These are phyloP conservation scores for Dryas alaskensis DNA, from an alignment of 306 rosid genomes.

Conservation along the genomic window DNA sequence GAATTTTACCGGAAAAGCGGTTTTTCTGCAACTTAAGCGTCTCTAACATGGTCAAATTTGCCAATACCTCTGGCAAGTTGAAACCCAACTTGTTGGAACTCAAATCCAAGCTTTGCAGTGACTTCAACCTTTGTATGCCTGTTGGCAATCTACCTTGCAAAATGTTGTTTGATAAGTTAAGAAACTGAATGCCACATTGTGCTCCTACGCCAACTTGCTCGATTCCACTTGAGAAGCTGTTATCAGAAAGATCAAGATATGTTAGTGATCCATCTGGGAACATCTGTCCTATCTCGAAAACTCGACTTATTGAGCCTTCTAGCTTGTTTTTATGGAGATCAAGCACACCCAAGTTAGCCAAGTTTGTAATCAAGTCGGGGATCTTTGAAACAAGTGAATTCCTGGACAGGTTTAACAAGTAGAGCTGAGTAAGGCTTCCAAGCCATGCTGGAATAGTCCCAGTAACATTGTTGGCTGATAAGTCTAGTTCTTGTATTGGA, in stretches of 20 bases:
- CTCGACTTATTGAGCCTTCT: constrained; percentile 41
- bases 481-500: constrained; percentile 62
- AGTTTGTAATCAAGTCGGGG: constrained; percentile 47
- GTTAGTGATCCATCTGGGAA: constrained; percentile 39
- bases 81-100: constrained; percentile 47
- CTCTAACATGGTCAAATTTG: constrained; percentile 45
- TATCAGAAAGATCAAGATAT: constrained; percentile 59
- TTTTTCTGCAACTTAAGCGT: constrained; percentile 60
- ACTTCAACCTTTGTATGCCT: constrained; percentile 38
- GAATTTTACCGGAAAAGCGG: constrained; percentile 55
- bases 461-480: constrained; percentile 50
- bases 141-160: constrained; percentile 48
- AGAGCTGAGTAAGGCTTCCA: constrained; percentile 48
- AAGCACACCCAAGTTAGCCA: constrained; percentile 43
- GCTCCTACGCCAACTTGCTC: constrained; percentile 37
- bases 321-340: constrained; percentile 74
- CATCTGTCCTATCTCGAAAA: constrained; percentile 32
- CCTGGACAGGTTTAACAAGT: constrained; percentile 57
- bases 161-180: constrained; percentile 58
- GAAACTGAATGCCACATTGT: constrained; percentile 44
- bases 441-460: constrained; percentile 67
- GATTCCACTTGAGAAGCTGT: constrained; percentile 53
- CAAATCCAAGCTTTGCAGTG: constrained; percentile 55
- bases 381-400: constrained; percentile 54
- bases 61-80: constrained; percentile 49